Evolutionary conservation across 208 protist species (phyloP), one percentile per base, ranked within the genome.

Genomic region (Trypanosoma scelopori): DNA sequence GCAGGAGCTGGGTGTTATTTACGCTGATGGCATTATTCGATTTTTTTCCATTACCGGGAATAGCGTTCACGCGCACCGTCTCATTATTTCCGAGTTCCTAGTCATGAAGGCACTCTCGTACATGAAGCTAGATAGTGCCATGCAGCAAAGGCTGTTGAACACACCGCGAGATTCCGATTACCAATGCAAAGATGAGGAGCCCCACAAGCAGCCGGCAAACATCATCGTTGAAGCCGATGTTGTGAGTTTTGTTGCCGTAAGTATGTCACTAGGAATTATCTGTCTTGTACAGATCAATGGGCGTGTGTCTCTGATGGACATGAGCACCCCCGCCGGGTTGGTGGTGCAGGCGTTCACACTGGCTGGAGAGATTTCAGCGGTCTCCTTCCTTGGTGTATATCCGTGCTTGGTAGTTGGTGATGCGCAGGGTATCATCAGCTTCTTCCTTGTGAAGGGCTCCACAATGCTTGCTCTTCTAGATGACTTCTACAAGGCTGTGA

Each of bases 241-340:
- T 13, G 86, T 93, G 53, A 83, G 82, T 45, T 74, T 93, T 42
- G 77, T 88, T 16, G 65, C 81, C 1, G 73, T 85, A 13, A 93
- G 86, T 55, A 45, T 60, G 2, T 61, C 76, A 3, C 65, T 93
- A 15, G 76, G 82, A n/a, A 62, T 88, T 1, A 47, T 86, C 11
- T 93, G 86, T 63, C 65, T 93, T 48, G 86, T 93, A 23, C 86
- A 89, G 48, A 76, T 86, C 9, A 89, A 82, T 56, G 86, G 86
- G 9, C 48, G 75, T 22, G 73, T 89, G 22, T 83, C 79, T 3
- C 59, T 93, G 13, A 65, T 93, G 55, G 83, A 90, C 32, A 71
- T 86, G 48, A 75, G 57, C 32, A 69, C 70, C 37, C 63, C 66
- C 22, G 62, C 74, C 4, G 71, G 72, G 3, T 58, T 73, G 3